phyloP scores from a whole-genome alignment of 805 yeast species.

The Wickerhamiella cacticola region DNA sequence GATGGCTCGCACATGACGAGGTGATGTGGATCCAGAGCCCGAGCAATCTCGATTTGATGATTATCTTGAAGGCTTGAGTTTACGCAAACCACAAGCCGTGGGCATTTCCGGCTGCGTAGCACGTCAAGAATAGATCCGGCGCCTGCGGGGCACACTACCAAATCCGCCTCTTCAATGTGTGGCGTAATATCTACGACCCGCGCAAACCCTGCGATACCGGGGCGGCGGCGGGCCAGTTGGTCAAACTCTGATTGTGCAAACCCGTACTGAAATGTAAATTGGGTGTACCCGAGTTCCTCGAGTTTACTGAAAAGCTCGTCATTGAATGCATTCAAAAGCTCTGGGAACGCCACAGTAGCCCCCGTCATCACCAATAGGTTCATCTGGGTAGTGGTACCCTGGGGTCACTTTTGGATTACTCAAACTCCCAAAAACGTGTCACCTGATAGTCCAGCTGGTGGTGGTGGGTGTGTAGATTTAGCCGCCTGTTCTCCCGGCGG shows the following conservation, averaged over 20 bases:
- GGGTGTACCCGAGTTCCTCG: conserved; percentile 30
- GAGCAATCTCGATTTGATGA: conserved; percentile 71
- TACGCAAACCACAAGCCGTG: conserved; percentile 48
- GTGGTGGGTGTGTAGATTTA: too few species aligned
- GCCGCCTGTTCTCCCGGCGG: too few species aligned
- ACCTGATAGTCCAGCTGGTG: too few species aligned
- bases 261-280: conserved; percentile 52
- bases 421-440: too few species aligned
- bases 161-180: conserved; percentile 37
- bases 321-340: conserved; percentile 39
- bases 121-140: conserved; percentile 87
- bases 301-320: conserved; percentile 31
- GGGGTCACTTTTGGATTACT: too few species aligned
- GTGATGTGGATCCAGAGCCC: conserved; percentile 32
- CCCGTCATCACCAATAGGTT: conserved; percentile 61
- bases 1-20: conserved; percentile 12
- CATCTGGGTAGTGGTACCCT: conserved; percentile 10
- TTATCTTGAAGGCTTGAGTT: conserved; percentile 71
- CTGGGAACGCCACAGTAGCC: conserved; percentile 74
- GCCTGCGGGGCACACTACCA: conserved; percentile 80
- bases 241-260: conserved; percentile 27
- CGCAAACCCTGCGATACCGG: conserved; percentile 35
- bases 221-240: conserved; percentile 9
- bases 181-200: conserved; percentile 35
- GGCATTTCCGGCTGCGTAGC: conserved; percentile 34